Evolutionary conservation across 2,329 filamentous ascomycete genomes (phyloP), one percentile per base, ranked within the genome.

Genomic region (Claviceps paspali): DNA sequence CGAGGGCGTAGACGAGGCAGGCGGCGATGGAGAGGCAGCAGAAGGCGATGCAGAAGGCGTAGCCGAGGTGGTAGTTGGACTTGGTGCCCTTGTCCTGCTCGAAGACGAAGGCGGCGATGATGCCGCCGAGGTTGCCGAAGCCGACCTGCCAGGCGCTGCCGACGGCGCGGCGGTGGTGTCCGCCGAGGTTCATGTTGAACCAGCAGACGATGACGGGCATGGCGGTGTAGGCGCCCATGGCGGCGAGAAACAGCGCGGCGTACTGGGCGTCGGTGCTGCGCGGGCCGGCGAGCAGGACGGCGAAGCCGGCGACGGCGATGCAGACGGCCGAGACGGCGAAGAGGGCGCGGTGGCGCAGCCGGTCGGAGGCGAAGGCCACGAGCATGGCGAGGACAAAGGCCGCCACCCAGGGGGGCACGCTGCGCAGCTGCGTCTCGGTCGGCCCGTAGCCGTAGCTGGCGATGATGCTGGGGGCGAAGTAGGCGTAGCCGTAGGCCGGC

Each of bases 141-240:
- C 78, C 79, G 30, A 87, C 66, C 54, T 86, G 81, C 78, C 79
- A 86, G 1, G 79, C 82, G 7, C 73, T 73, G 10, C 81, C 81
- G 12, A 86, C 71, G 7, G 76, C 68, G 30, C 81, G 67, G 3
- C 80, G 69, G 40, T 77, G 77, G 52, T 86, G 82, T 0, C 80
- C 81, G 2, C 74, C 74, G 1, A 85, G 62, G 48, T 86, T 87
- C 73, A 85, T 84, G 47, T 79, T 79, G 56, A 80, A 86, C 81
- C 82, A 87, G 54, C 80, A 86, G 6, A 86, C 72, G 30, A 86
- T 74, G 22, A 94, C 77, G 0, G 88, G 86, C 80, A 94, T 87
- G n/a, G 86, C 83, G 1, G 76, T 77, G 59, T 92, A 95, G 0
- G 73, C 70, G 35, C 84, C 84, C 61, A 77, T 77, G 2, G 82